These are phyloP conservation scores for Eleusine indica DNA, from an alignment of 176 grass and related monocot species.

Conservation along the genomic window DNA sequence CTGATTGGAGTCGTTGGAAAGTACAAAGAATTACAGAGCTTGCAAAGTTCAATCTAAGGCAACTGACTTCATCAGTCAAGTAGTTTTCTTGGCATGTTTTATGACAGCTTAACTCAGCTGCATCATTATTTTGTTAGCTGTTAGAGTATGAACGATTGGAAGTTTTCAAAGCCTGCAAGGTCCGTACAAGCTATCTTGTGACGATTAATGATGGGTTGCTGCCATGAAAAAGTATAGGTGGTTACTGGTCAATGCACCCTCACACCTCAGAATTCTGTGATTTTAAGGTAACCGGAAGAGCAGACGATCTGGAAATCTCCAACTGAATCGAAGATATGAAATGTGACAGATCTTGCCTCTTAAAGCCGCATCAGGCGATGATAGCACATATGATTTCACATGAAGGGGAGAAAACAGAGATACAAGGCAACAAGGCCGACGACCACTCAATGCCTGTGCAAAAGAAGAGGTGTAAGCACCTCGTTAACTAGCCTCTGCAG, in stretches of 20 bases:
- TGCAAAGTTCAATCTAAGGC: slow-evolving; percentile 86
- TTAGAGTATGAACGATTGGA: neutral
- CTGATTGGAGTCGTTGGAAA: slow-evolving; percentile 80
- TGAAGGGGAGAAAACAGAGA: too few relatives aligned
- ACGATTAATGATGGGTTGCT: neutral
- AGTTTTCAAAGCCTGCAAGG: neutral
- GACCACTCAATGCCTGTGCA: too few relatives aligned
- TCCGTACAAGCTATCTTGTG: neutral
- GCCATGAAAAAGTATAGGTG: neutral
- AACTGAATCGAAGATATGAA: too few relatives aligned
- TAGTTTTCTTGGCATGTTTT: neutral
- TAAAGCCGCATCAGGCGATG: too few relatives aligned
- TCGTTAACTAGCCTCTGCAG: too few relatives aligned
- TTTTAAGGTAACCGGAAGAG: neutral
- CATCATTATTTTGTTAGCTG: slow-evolving; percentile 15
- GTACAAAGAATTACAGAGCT: slow-evolving; percentile 61
- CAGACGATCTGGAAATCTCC: too few relatives aligned
- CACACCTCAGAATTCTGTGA: neutral
- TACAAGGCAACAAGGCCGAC: too few relatives aligned
- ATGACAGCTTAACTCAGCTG: neutral
- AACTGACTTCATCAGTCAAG: slow-evolving; percentile 72
- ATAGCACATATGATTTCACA: too few relatives aligned
- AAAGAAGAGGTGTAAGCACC: too few relatives aligned
- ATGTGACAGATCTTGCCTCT: too few relatives aligned
- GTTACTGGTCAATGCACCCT: neutral